phyloP scores from a whole-genome alignment of 1,284 basidiomycete genomes.

The Trametes versicolor region DNA sequence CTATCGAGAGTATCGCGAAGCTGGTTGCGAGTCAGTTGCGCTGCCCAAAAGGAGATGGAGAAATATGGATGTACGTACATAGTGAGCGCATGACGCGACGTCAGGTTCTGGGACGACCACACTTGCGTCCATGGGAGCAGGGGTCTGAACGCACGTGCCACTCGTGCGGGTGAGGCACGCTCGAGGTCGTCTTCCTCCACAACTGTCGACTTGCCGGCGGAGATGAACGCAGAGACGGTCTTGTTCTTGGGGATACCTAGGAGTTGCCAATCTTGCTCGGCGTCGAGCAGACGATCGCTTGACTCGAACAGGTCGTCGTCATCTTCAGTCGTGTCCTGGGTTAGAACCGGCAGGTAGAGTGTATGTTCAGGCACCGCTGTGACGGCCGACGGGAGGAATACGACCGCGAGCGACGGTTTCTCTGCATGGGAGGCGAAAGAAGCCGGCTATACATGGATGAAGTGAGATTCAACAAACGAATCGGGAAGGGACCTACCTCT shows the following conservation, averaged over 20 bases:
- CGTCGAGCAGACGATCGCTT: conserved; percentile 46
- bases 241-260: conserved; percentile 55
- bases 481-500: conserved; percentile 56
- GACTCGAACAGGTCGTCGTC: conserved; percentile 43
- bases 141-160: conserved; percentile 56
- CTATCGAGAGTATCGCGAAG: conserved; percentile 70
- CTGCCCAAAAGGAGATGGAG: not conserved
- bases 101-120: conserved; percentile 32
- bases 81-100: conserved; percentile 64
- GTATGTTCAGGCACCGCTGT: conserved; percentile 59
- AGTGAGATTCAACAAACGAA: conserved; percentile 50
- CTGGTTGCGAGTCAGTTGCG: conserved; percentile 46
- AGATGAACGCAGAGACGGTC: conserved; percentile 48
- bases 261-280: conserved; percentile 58
- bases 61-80: conserved; percentile 55
- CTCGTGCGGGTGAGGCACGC: conserved; percentile 52
- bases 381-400: conserved; percentile 65
- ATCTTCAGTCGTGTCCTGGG: conserved; percentile 47
- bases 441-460: conserved; percentile 55
- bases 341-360: conserved; percentile 67
- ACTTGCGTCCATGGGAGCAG: conserved; percentile 46
- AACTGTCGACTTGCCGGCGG: conserved; percentile 49
- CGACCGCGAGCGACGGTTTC: conserved; percentile 68
- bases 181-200: conserved; percentile 57
- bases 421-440: conserved; percentile 46